These are phyloP conservation scores for Blastobotrys aristatus DNA, from an alignment of 1,139 yeast species.

Conservation along the genomic window DNA sequence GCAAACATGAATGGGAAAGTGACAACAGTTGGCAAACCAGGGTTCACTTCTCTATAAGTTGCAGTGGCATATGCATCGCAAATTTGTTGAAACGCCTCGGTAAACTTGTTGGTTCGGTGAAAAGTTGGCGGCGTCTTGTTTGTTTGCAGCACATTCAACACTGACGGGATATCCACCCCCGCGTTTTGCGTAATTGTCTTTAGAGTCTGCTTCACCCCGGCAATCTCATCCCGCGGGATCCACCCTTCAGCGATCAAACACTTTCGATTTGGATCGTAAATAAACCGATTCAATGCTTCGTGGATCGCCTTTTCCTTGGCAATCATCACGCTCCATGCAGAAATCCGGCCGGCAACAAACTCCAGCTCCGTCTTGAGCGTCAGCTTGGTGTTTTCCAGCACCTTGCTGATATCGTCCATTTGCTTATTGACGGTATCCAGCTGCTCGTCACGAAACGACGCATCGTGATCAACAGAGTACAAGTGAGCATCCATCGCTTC, in stretches of 20 bases:
- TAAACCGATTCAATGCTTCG: conserved; percentile 71
- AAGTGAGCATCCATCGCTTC: conserved; percentile 80
- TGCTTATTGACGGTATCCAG: conserved; percentile 54
- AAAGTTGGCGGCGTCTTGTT: conserved; percentile 89
- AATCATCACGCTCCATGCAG: conserved; percentile 61
- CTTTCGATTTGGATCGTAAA: conserved; percentile 78
- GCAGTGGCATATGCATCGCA: conserved; percentile 96
- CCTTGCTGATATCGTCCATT: conserved; percentile 59
- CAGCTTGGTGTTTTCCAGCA: conserved; percentile 63
- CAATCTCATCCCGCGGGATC: conserved; percentile 63
- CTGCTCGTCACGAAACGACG: conserved; percentile 53
- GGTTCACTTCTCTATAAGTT: conserved; percentile 90
- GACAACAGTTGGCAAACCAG: conserved; percentile 89
- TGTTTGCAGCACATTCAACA: conserved; percentile 75
- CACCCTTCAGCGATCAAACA: conserved; percentile 97
- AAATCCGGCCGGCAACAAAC: conserved; percentile 68
- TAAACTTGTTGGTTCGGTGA: conserved; percentile 87
- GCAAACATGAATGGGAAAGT: conserved; percentile 99
- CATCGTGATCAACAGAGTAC: conserved; percentile 60
- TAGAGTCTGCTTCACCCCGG: conserved; percentile 43
- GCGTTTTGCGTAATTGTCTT: conserved; percentile 54
- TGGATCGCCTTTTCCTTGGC: conserved; percentile 71
- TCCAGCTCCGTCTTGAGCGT: conserved; percentile 71
- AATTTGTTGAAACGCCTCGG: conserved; percentile 85
- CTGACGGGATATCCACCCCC: conserved; percentile 61